phyloP scores from a whole-genome alignment of 192 early-diverging fungal species.

The Oehlia diaphana region DNA sequence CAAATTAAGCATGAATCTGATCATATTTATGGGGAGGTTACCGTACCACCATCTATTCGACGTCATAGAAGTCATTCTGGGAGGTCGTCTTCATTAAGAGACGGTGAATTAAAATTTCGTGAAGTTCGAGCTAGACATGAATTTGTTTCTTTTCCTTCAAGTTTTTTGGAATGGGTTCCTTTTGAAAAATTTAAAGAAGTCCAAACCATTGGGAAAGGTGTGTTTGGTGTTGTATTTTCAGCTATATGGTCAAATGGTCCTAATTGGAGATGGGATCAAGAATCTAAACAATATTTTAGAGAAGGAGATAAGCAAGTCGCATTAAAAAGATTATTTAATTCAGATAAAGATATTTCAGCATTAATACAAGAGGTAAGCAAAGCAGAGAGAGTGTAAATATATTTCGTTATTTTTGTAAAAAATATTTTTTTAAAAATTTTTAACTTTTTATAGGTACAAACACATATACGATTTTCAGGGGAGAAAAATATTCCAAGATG shows the following conservation, averaged over 20 bases:
- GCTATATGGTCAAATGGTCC: slow-evolving; percentile 20
- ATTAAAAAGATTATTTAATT: slow-evolving; percentile 21
- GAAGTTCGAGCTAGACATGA: neutral
- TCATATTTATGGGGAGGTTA: neutral
- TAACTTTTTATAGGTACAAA: neutral
- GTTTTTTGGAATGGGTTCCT: slow-evolving; percentile 22
- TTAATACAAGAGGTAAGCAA: slow-evolving; percentile 16
- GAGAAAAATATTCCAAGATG: slow-evolving; percentile 12
- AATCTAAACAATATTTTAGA: neutral
- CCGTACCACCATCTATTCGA: neutral
- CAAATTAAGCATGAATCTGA: neutral
- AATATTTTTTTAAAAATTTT: neutral
- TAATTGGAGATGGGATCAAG: slow-evolving; percentile 12
- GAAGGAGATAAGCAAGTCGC: neutral
- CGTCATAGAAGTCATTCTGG: neutral
- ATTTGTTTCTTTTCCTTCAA: neutral
- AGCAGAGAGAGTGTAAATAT: neutral
- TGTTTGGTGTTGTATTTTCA: neutral
- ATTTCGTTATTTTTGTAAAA: neutral
- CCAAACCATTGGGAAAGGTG: neutral
- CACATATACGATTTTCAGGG: neutral
- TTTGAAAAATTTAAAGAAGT: slow-evolving; percentile 19
- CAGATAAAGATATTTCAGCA: neutral
- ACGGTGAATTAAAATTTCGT: neutral
- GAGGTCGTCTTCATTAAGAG: neutral